Conservation (phyloP, 768 basidiomycete genomes). For the Nidularia pulvinata region DNA sequence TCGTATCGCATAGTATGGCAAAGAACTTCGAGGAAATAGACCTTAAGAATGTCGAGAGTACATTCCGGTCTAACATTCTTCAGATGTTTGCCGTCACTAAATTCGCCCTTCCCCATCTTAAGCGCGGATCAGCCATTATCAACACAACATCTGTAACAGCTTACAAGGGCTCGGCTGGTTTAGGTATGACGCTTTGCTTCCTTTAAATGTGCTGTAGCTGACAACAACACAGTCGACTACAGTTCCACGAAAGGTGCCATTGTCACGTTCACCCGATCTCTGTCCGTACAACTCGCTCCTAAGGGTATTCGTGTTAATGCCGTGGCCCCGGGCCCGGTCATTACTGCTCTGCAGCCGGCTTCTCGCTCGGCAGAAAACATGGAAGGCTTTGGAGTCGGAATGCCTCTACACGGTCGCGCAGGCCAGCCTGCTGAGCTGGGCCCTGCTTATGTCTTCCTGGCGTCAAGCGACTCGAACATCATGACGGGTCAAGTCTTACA, state of each 20-base stretch:
- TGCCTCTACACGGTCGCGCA: conserved; percentile 46
- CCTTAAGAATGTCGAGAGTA: conserved; percentile 50
- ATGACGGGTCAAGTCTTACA: conserved; percentile 37
- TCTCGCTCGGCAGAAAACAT: conserved; percentile 53
- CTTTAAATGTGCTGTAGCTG: no score
- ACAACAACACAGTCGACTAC: conserved; percentile 45
- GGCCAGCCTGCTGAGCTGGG: conserved; percentile 54
- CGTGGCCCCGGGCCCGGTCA: conserved; percentile 53
- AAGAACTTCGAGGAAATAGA: conserved; percentile 47
- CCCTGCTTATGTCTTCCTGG: conserved; percentile 56
- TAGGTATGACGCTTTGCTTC: conserved; percentile 16
- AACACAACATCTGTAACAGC: conserved; percentile 62
- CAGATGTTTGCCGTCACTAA: conserved; percentile 60
- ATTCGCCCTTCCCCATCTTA: conserved; percentile 56
- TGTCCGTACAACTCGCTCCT: conserved; percentile 49
- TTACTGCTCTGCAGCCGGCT: conserved; percentile 58
- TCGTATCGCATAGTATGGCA: conserved; percentile 27
- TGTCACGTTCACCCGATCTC: conserved; percentile 52
- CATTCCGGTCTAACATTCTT: conserved; percentile 57
- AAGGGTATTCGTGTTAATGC: conserved; percentile 60
- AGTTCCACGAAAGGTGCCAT: conserved; percentile 63
- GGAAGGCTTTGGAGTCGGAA: conserved; percentile 49
- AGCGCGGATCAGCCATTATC: conserved; percentile 58
- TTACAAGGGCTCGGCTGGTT: conserved; percentile 31
- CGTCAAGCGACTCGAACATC: conserved; percentile 34